These are phyloP conservation scores for Ustilago tritici DNA, from an alignment of 1,284 basidiomycete genomes.

Conservation along the genomic window DNA sequence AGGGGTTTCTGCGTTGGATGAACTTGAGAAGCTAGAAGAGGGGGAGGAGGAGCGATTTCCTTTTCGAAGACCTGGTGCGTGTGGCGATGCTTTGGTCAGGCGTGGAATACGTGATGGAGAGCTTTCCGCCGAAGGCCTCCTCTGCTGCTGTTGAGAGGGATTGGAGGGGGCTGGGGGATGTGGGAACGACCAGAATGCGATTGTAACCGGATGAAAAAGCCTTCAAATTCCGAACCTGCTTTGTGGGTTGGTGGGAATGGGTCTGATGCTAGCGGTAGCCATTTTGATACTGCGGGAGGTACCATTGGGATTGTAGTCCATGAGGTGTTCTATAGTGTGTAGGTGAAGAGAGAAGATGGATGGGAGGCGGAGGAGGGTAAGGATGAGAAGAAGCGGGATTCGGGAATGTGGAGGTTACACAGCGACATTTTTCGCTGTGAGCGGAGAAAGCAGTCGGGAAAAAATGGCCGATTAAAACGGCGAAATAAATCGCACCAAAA, in stretches of 20 bases:
- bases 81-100: neutral
- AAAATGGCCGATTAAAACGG: conserved; percentile 10
- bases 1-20: conserved; percentile 1
- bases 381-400: conserved; percentile 7
- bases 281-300: conserved; percentile 11
- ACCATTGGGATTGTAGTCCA: neutral
- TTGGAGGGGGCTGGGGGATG: neutral
- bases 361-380: neutral
- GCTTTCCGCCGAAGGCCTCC: neutral
- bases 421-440: neutral
- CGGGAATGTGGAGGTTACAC: conserved; percentile 30
- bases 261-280: conserved; percentile 35
- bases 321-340: neutral
- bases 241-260: conserved; percentile 46
- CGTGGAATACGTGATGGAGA: conserved; percentile 36
- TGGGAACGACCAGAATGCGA: conserved; percentile 39
- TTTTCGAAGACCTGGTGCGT: neutral
- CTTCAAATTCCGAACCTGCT: conserved; percentile 51
- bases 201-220: conserved; percentile 45
- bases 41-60: conserved; percentile 10
- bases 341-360: neutral
- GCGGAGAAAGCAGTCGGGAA: neutral
- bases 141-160: neutral
- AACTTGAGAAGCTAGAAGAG: neutral
- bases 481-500: neutral